Conservation (phyloP, 805 yeast genomes). For the Metschnikowia continentalis region DNA sequence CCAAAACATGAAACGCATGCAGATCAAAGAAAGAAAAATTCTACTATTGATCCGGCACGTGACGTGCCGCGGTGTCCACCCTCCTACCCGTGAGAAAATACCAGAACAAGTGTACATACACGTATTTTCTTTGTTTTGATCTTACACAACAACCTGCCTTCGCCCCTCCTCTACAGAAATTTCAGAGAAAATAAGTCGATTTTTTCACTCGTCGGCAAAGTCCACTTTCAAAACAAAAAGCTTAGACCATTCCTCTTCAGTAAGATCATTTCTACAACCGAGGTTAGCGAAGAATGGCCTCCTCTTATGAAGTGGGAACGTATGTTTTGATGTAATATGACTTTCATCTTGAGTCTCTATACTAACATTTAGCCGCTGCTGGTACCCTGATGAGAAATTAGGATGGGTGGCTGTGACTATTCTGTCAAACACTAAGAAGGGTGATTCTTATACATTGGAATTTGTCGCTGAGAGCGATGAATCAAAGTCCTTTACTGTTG, state of each 20-base stretch:
- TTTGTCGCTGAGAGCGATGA: slow-evolving; percentile 51
- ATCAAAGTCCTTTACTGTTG: slow-evolving; percentile 40
- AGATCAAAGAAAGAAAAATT: slow-evolving; percentile 1
- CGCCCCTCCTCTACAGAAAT: not conserved
- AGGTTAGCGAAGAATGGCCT: slow-evolving; percentile 13
- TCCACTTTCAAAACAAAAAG: not conserved
- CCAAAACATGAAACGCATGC: slow-evolving; percentile 3
- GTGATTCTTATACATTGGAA: slow-evolving; percentile 46
- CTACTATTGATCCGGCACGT: slow-evolving; percentile 6
- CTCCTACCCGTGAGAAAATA: slow-evolving; percentile 10
- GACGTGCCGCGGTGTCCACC: slow-evolving; percentile 13
- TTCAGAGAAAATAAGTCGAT: not conserved
- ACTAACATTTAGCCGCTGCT: slow-evolving; percentile 48
- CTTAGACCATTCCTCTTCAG: not conserved
- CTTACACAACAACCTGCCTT: slow-evolving; percentile 1
- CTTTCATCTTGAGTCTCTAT: not conserved
- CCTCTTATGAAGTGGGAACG: slow-evolving; percentile 39
- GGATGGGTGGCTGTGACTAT: slow-evolving; percentile 79
- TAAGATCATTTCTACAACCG: not conserved
- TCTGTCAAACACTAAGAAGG: slow-evolving; percentile 36
- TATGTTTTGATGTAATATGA: slow-evolving; percentile 9
- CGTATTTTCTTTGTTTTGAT: slow-evolving; percentile 7
- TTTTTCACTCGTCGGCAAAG: slow-evolving; percentile 1
- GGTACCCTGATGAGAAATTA: slow-evolving; percentile 69
- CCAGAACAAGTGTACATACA: slow-evolving; percentile 13